These are phyloP conservation scores for Drosera capensis DNA, from an alignment of 148 eudicot species.

Conservation along the genomic window DNA sequence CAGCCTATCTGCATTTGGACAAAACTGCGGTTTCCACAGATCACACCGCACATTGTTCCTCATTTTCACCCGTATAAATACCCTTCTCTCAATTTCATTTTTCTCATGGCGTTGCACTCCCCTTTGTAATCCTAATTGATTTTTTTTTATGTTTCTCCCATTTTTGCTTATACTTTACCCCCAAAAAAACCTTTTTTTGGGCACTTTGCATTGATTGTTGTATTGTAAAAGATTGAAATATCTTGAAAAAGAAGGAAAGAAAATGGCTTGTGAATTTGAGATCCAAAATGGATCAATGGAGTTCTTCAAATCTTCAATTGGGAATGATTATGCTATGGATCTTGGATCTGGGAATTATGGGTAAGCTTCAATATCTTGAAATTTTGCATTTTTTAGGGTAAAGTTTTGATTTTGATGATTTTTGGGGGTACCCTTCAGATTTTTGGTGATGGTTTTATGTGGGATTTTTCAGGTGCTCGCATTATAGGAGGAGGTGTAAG, in stretches of 20 bases:
- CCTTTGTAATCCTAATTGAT: too few relatives aligned
- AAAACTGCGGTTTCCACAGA: not conserved
- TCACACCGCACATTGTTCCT: not conserved
- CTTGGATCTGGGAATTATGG: slow-evolving; percentile 1
- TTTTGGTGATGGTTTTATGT: too few relatives aligned
- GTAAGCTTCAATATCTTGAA: not conserved
- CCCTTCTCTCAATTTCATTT: too few relatives aligned
- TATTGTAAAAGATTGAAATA: not conserved
- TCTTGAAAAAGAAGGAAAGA: not conserved
- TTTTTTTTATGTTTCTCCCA: too few relatives aligned
- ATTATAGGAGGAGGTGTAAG: slow-evolving; percentile 65
- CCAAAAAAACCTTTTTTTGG: not conserved
- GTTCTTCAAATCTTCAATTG: not conserved
- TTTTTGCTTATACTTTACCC: too few relatives aligned
- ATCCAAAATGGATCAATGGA: not conserved
- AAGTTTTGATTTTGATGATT: too few relatives aligned
- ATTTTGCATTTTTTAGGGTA: too few relatives aligned
- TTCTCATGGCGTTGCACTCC: too few relatives aligned
- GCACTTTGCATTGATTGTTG: not conserved
- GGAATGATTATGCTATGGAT: not conserved
- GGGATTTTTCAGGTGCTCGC: slow-evolving; percentile 34
- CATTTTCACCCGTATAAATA: not conserved
- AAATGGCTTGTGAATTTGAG: not conserved
- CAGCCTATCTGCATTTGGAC: not conserved
- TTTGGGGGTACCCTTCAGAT: too few relatives aligned